A percentile compares a stretch with the other conserved stretches of the same genome.
phyloP scores from a whole-genome alignment of 371 early-diverging fungal genomes.

The Dichotomocladium elegans region DNA sequence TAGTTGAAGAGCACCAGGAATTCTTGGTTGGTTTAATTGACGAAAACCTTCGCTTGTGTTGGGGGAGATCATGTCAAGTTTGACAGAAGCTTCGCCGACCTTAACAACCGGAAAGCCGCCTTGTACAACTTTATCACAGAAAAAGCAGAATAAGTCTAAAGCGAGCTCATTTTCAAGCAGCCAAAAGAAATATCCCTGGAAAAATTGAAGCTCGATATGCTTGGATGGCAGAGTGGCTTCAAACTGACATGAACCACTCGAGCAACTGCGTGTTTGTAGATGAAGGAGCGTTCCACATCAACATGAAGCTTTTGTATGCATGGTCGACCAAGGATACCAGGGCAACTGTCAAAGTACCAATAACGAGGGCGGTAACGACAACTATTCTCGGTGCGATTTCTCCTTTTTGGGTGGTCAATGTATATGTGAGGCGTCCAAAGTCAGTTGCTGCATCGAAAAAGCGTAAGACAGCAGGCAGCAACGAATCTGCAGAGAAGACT shows the following conservation, averaged over 20 bases:
- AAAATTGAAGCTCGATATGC: constrained; percentile 17
- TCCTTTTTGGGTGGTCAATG: no score
- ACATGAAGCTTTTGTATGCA: background rate
- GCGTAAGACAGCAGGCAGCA: no score
- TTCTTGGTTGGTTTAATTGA: constrained; percentile 11
- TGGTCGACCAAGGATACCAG: no score
- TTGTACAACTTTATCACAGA: constrained; percentile 18
- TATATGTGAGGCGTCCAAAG: no score
- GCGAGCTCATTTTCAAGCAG: no score
- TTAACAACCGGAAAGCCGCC: constrained; percentile 12
- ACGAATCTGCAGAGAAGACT: no score
- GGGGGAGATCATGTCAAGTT: no score
- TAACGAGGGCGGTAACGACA: constrained; percentile 1
- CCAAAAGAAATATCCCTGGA: constrained; percentile 15
- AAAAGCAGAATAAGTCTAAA: constrained; percentile 16
- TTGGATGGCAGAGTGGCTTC: constrained; percentile 13
- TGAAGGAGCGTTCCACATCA: no score
- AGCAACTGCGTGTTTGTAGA: constrained; percentile 6
- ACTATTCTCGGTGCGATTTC: no score
- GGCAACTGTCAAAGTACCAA: background rate
- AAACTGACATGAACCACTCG: no score
- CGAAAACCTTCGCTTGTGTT: constrained; percentile 16
- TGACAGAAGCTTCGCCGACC: constrained; percentile 18
- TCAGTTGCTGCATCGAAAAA: no score
- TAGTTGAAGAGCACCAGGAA: constrained; percentile 8